Conservation (phyloP, 2,329 filamentous ascomycete genomes). For the Xylariaceae sp. region DNA sequence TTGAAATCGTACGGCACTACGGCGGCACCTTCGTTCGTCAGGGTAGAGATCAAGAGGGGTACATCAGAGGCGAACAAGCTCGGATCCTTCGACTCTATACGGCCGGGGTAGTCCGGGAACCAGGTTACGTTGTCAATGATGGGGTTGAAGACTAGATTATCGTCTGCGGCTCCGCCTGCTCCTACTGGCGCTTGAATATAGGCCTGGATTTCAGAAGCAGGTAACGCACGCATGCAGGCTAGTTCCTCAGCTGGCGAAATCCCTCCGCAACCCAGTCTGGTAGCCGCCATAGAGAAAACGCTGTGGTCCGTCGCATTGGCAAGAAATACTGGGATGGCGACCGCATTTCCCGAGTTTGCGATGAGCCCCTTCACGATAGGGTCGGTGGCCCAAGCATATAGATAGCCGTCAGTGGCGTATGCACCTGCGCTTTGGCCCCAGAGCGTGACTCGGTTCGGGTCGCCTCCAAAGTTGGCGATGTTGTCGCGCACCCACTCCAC, state of each 20-base stretch:
- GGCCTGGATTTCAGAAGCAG: slow-evolving; percentile 3
- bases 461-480: slow-evolving; percentile 43
- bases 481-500: slow-evolving; percentile 61
- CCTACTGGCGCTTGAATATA: slow-evolving; percentile 3
- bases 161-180: not conserved
- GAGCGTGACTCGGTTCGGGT: slow-evolving; percentile 44
- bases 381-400: slow-evolving; percentile 11
- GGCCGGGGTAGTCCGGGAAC: slow-evolving; percentile 11
- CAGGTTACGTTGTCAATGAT: slow-evolving; percentile 16
- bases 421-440: slow-evolving; percentile 57
- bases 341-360: not conserved
- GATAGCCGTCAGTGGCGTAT: slow-evolving; percentile 17
- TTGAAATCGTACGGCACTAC: slow-evolving; percentile 15
- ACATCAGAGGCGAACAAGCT: slow-evolving; percentile 11
- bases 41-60: slow-evolving; percentile 8
- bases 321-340: not conserved
- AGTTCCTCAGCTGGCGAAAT: slow-evolving; percentile 1
- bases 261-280: slow-evolving; percentile 3
- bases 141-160: slow-evolving; percentile 1
- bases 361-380: slow-evolving; percentile 2
- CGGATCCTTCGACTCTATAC: not conserved
- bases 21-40: slow-evolving; percentile 5
- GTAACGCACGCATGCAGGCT: slow-evolving; percentile 5
- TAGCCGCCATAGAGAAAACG: not conserved
- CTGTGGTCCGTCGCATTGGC: slow-evolving; percentile 13